Evolutionary conservation across 2,329 filamentous ascomycete species (phyloP).

Genomic region (Pyrenochaeta sp.): DNA sequence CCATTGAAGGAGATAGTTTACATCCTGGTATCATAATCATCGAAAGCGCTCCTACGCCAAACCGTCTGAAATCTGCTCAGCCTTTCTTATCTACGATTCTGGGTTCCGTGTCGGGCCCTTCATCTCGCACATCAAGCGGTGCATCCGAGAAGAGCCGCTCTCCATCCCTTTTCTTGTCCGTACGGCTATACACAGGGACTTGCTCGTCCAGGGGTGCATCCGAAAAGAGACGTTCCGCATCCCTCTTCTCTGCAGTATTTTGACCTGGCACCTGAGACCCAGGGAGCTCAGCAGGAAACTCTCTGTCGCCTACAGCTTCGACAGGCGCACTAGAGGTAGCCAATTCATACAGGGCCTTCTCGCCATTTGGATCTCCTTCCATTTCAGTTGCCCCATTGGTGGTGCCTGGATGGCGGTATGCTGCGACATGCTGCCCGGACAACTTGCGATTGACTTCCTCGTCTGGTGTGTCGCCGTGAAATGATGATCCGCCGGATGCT

Average conservation of each 20-base stretch:
- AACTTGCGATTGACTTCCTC: conserved; percentile 15
- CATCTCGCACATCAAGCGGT: conserved; percentile 18
- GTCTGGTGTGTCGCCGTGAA: conserved; percentile 14
- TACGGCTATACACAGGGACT: too few relatives aligned
- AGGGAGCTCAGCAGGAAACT: conserved; percentile 18
- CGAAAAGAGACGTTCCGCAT: conserved; percentile 16
- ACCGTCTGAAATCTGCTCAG: conserved; percentile 4
- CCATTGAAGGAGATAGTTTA: too few relatives aligned
- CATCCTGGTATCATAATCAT: conserved; percentile 9
- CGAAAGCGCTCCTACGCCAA: background rate
- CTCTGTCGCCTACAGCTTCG: conserved; percentile 10
- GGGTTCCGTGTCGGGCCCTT: conserved; percentile 5
- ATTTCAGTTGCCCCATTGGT: background rate
- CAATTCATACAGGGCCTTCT: conserved; percentile 15
- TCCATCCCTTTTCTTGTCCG: conserved; percentile 5
- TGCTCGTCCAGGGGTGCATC: conserved; percentile 21
- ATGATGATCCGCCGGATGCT: background rate
- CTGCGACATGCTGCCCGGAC: conserved; percentile 8
- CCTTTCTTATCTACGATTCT: conserved; percentile 7
- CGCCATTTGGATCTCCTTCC: conserved; percentile 6
- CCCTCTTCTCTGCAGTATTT: too few relatives aligned
- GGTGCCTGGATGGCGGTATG: conserved; percentile 2
- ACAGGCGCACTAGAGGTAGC: conserved; percentile 13
- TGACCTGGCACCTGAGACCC: conserved; percentile 16
- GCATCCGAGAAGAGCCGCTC: conserved; percentile 19